These are phyloP conservation scores for Lizanozyma gosingica DNA, from an alignment of 1,139 yeast genomes.

Conservation along the genomic window DNA sequence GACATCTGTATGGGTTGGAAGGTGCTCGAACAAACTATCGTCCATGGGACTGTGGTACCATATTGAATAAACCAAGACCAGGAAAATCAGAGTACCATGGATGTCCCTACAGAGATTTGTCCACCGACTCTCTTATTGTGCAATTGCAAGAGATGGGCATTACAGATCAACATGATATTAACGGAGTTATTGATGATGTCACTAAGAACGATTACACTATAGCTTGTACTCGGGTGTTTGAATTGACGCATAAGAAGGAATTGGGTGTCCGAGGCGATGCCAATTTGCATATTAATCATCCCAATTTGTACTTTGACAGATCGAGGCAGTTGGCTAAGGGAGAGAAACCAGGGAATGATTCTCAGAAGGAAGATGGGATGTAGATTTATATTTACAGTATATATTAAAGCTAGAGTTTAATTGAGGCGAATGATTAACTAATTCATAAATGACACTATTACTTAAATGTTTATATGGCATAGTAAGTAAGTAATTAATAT, in stretches of 20 bases:
- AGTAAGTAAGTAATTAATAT: no score
- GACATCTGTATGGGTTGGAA: conserved; percentile 86
- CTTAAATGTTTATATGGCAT: no score
- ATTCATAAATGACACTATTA: no score
- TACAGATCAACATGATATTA: conserved; percentile 51
- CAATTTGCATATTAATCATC: conserved; percentile 61
- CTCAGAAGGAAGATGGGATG: no score
- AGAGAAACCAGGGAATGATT: conserved; percentile 4
- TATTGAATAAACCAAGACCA: conserved; percentile 66
- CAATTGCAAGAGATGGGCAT: conserved; percentile 64
- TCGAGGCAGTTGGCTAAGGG: conserved; percentile 39
- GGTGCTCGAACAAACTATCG: conserved; percentile 81
- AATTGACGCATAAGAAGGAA: conserved; percentile 54
- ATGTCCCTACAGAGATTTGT: conserved; percentile 81
- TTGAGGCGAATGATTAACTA: neutral
- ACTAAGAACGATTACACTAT: conserved; percentile 61
- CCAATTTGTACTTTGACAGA: conserved; percentile 80
- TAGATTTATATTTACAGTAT: no score
- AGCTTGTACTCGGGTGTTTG: conserved; percentile 89
- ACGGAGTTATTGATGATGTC: conserved; percentile 58
- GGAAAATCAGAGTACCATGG: conserved; percentile 74
- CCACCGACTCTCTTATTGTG: conserved; percentile 47
- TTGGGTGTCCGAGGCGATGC: conserved; percentile 37
- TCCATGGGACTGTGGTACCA: conserved; percentile 79
- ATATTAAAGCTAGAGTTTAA: no score